Percentiles rank a stretch among this genome's conserved stretches.
Evolutionary conservation across 2,329 filamentous ascomycete genomes (phyloP).

Genomic region (Davidsoniella neocaledoniae): DNA sequence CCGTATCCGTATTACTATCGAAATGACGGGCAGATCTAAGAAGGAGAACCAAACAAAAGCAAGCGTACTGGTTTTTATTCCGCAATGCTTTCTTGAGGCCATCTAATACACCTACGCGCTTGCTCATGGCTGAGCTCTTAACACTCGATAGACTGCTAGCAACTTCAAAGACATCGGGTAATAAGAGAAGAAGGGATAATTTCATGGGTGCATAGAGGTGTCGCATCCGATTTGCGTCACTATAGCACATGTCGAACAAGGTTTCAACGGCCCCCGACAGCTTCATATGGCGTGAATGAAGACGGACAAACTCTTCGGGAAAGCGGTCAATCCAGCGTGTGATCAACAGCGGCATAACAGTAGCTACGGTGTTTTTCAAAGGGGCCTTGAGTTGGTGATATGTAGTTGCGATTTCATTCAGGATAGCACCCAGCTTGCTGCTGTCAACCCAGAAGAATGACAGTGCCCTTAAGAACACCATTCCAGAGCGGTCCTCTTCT

Average conservation of each 20-base stretch:
- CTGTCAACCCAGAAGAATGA: conserved; percentile 49
- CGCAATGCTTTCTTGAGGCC: conserved; percentile 43
- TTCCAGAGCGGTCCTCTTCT: conserved; percentile 34
- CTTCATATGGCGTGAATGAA: conserved; percentile 42
- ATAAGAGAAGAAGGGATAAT: conserved; percentile 42
- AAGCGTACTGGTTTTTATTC: conserved; percentile 48
- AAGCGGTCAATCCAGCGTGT: conserved; percentile 49
- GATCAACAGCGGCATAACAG: conserved; percentile 45
- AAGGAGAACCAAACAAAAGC: conserved; percentile 47
- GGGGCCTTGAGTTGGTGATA: conserved; percentile 49
- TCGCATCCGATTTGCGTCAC: conserved; percentile 36
- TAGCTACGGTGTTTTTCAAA: conserved; percentile 46
- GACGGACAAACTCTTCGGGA: conserved; percentile 45
- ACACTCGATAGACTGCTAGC: conserved; percentile 49
- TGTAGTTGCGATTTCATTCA: conserved; percentile 49
- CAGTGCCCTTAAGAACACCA: conserved; percentile 40
- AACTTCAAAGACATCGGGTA: conserved; percentile 54
- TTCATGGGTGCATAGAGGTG: conserved; percentile 43
- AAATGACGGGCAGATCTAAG: conserved; percentile 49
- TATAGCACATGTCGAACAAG: conserved; percentile 51
- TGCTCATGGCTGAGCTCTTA: conserved; percentile 44
- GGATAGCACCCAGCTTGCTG: conserved; percentile 41
- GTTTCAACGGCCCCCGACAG: conserved; percentile 51
- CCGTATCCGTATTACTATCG: conserved; percentile 43
- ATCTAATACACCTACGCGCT: conserved; percentile 50